Evolutionary conservation across 73 alveolate genomes (phyloP), one percentile per base, ranked within the genome.

Genomic region (Tetrahymena elliotti): DNA sequence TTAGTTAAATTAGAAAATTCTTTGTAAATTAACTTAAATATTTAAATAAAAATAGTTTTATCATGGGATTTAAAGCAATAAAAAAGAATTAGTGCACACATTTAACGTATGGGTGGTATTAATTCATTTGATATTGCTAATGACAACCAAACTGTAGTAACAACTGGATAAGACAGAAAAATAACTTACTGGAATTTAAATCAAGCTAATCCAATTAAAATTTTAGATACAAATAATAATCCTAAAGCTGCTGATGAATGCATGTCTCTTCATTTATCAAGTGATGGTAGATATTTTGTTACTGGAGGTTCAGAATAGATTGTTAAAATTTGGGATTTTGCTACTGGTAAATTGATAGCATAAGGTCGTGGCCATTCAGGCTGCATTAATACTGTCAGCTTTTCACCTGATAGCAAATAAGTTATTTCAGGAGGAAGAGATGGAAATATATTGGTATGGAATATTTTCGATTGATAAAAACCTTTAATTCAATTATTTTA

Each of bases 71-170:
- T 98, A 84, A 98, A 97, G 94, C 95, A 97, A 83, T 99, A 98
- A 93, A 98, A 98, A 96, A 97, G 99, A 95, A 97, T 98, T 4
- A 98, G 99, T 39, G 98, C 99, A 40, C 99, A 98, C 93, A 97
- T 98, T 52, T 97, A 97, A 93, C 96, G 99, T 93, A 98, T 98
- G 98, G 99, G 99, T 33, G 99, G 99, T 16, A 98, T 98, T 36
- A 98, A 98, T 94, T 95, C 98, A 35, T 97, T 98, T 95, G 97
- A 96, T 93, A 94, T 98, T 41, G 96, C 96, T 83, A 98, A 98
- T 53, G 99, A 98, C 93, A 96, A 98, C 82, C 94, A 97, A 84
- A 95, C 96, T 68, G 98, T 98, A 36, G 93, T 98, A 24, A 93
- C 99, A 52, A 99, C 99, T 24, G 99, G 99, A 1, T 98, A 98